A percentile compares a stretch with the other conserved stretches of the same genome.
phyloP scores from a whole-genome alignment of 352 stramenopile genomes.

The Phytophthora palmivora region DNA sequence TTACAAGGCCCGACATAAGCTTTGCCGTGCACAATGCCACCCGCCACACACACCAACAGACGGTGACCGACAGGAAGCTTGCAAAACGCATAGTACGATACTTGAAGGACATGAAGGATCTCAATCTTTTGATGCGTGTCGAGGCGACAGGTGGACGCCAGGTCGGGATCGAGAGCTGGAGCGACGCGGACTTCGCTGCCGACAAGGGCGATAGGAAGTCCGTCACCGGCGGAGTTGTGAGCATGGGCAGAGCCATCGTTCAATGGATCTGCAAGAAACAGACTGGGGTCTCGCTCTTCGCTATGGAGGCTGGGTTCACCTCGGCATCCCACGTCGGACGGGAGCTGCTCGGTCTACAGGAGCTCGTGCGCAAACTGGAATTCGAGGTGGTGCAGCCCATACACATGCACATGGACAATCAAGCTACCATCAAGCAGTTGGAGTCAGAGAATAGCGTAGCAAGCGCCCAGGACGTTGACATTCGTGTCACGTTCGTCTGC shows the following conservation, averaged over 20 bases:
- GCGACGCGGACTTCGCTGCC: constrained; percentile 3
- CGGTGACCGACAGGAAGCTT: too few relatives aligned
- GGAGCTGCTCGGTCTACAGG: background rate
- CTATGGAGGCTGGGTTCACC: constrained; percentile 5
- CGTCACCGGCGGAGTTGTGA: background rate
- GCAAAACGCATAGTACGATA: too few relatives aligned
- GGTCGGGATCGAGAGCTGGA: background rate
- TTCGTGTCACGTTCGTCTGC: too few relatives aligned
- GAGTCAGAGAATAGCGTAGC: too few relatives aligned
- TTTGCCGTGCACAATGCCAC: too few relatives aligned
- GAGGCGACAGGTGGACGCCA: background rate
- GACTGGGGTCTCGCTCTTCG: background rate
- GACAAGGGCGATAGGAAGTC: constrained; percentile 8
- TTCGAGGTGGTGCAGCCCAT: constrained; percentile 2
- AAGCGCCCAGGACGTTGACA: too few relatives aligned
- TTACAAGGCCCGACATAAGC: constrained; percentile 24
- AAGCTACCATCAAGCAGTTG: too few relatives aligned
- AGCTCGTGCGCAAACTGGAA: background rate
- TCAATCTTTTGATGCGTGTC: constrained; percentile 3
- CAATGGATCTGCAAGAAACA: constrained; percentile 14
- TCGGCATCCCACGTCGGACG: constrained; percentile 6
- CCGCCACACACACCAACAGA: too few relatives aligned
- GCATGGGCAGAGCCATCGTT: constrained; percentile 1
- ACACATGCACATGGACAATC: background rate
- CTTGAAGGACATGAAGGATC: constrained; percentile 2